A percentile compares a stretch with the other conserved stretches of the same genome.
Evolutionary conservation across 352 stramenopile species (phyloP).

Genomic region (Phytophthora cryptogea): DNA sequence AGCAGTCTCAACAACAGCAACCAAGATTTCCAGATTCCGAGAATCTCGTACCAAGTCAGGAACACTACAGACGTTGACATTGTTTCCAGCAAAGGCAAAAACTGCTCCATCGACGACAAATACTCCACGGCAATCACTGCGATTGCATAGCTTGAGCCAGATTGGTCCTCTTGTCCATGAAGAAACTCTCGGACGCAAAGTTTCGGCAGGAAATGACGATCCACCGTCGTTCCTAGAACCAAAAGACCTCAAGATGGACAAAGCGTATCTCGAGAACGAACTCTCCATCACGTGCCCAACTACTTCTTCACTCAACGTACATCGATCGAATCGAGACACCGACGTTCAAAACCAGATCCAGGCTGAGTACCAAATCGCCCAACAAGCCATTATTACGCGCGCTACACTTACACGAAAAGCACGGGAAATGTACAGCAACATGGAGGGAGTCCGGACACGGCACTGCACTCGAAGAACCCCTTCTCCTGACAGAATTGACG

Average conservation of each 20-base stretch:
- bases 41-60: constrained; percentile 12
- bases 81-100: constrained; percentile 9
- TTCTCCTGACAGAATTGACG: constrained; percentile 10
- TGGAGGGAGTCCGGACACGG: constrained; percentile 29
- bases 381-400: constrained; percentile 45
- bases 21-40: constrained; percentile 9
- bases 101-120: background rate
- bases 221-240: constrained; percentile 43
- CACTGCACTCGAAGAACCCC: constrained; percentile 6
- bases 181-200: constrained; percentile 39
- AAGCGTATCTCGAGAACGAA: constrained; percentile 61
- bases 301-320: constrained; percentile 5
- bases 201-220: constrained; percentile 8
- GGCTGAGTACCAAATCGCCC: constrained; percentile 38
- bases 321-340: constrained; percentile 22
- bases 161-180: constrained; percentile 41
- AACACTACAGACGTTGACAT: constrained; percentile 2
- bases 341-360: constrained; percentile 52
- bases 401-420: constrained; percentile 52
- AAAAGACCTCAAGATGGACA: constrained; percentile 61
- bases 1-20: background rate
- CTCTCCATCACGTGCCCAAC: constrained; percentile 48
- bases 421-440: constrained; percentile 59
- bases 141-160: constrained; percentile 58
- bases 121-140: constrained; percentile 24